These are phyloP conservation scores for Plasmodium vivax DNA, from an alignment of 169 alveolate genomes.

Conservation along the genomic window DNA sequence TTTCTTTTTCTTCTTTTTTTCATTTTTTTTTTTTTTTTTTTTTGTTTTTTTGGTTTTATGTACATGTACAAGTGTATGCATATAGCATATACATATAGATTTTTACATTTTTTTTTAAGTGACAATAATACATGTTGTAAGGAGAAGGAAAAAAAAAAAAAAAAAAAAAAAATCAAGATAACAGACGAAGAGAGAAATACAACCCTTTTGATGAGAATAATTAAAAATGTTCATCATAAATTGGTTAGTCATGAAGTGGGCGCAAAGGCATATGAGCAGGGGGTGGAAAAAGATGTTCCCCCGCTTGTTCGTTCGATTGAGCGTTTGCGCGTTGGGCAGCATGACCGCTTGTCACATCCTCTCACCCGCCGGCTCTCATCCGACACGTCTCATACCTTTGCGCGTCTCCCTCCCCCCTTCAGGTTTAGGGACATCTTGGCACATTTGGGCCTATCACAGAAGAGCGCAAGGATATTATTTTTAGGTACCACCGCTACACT, in stretches of 20 bases:
- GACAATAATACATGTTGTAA: constrained; percentile 16
- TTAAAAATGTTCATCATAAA: constrained; percentile 82
- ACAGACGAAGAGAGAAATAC: neutral
- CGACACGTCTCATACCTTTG: neutral
- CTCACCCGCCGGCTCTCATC: neutral
- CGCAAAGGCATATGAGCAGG: neutral
- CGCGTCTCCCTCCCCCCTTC: neutral
- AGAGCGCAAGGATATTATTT: constrained; percentile 93
- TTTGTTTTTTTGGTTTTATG: neutral
- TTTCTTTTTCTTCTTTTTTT: neutral
- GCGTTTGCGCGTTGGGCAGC: neutral
- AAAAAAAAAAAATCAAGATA: neutral
- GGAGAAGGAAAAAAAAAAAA: constrained; percentile 1
- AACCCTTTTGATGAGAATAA: constrained; percentile 23
- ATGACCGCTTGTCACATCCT: neutral
- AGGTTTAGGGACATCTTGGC: constrained; percentile 92
- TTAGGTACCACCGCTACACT: constrained; percentile 80
- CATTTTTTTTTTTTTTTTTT: neutral
- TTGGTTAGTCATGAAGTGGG: constrained; percentile 74
- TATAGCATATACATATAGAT: neutral
- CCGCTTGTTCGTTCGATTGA: neutral
- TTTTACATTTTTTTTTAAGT: constrained; percentile 36
- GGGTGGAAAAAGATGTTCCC: neutral
- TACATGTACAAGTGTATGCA: neutral
- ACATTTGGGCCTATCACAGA: constrained; percentile 92